Percentiles rank a stretch among this genome's conserved stretches.
These are phyloP conservation scores for Amoebophrya sp. DNA, from an alignment of 169 alveolate species.

Conservation along the genomic window DNA sequence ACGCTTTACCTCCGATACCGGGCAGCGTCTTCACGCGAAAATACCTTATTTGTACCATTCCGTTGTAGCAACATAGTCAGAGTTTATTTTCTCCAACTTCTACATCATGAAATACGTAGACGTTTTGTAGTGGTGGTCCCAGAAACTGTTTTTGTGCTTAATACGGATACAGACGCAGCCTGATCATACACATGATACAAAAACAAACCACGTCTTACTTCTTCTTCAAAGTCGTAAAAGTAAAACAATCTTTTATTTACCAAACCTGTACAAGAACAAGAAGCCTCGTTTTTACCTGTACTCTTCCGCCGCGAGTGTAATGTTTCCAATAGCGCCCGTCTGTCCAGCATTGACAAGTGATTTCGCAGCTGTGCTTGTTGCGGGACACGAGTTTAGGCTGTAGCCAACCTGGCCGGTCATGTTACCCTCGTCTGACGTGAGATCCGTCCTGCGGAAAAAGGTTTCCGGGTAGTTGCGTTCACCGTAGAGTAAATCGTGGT, in stretches of 20 bases:
- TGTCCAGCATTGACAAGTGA: background rate
- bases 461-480: background rate
- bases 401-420: background rate
- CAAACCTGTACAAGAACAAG: too few species aligned
- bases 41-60: background rate
- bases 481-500: background rate
- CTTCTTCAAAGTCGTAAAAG: too few species aligned
- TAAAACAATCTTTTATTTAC: too few species aligned
- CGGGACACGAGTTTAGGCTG: background rate
- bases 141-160: too few species aligned
- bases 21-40: background rate
- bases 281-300: background rate
- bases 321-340: background rate
- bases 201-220: too few species aligned
- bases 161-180: too few species aligned
- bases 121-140: too few species aligned
- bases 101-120: too few species aligned
- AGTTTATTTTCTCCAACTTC: too few species aligned
- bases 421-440: background rate
- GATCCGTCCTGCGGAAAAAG: background rate
- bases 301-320: background rate
- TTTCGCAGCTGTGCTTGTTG: background rate
- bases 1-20: background rate
- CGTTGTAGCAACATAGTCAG: too few species aligned
- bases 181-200: too few species aligned